These are phyloP conservation scores for Sporothrix brasiliensis DNA, from an alignment of 2,329 filamentous ascomycete genomes.

Conservation along the genomic window DNA sequence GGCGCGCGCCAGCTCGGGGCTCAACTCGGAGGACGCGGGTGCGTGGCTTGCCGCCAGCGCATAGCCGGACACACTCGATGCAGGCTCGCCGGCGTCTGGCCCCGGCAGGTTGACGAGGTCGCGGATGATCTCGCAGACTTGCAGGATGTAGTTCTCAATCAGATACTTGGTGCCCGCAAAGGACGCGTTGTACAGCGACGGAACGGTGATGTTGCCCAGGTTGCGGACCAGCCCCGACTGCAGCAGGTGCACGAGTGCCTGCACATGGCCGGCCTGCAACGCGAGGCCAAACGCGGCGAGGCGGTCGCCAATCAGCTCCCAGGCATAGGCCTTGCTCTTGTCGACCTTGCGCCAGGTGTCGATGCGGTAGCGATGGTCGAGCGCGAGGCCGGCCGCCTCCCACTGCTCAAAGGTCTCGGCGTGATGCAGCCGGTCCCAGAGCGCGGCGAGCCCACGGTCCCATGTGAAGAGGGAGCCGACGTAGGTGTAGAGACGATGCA, in stretches of 20 bases:
- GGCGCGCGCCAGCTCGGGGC: slow-evolving; percentile 34
- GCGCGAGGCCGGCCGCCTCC: slow-evolving; percentile 77
- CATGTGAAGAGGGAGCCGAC: slow-evolving; percentile 25
- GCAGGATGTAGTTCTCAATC: slow-evolving; percentile 87
- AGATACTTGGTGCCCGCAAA: slow-evolving; percentile 87
- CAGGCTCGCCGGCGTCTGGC: neutral
- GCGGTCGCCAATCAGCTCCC: slow-evolving; percentile 77
- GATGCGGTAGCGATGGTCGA: slow-evolving; percentile 80
- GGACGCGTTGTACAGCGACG: slow-evolving; percentile 78
- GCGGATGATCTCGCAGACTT: slow-evolving; percentile 78
- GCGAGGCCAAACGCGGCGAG: slow-evolving; percentile 46
- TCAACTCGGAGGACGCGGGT: slow-evolving; percentile 2
- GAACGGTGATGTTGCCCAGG: slow-evolving; percentile 84
- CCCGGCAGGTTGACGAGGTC: slow-evolving; percentile 72
- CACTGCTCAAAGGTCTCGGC: slow-evolving; percentile 80
- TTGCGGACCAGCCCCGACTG: slow-evolving; percentile 81
- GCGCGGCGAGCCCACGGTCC: slow-evolving; percentile 36
- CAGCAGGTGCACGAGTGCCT: slow-evolving; percentile 75
- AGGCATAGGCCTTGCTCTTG: slow-evolving; percentile 81
- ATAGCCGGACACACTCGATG: neutral
- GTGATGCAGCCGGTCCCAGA: slow-evolving; percentile 66
- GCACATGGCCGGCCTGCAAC: slow-evolving; percentile 60
- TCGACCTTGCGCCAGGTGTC: slow-evolving; percentile 80
- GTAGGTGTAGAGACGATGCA: slow-evolving; percentile 27
- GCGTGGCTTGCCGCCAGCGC: neutral